Base-by-base conservation (phyloP, 108 stramenopile species). In the Conticribra weissflogii region DNA sequence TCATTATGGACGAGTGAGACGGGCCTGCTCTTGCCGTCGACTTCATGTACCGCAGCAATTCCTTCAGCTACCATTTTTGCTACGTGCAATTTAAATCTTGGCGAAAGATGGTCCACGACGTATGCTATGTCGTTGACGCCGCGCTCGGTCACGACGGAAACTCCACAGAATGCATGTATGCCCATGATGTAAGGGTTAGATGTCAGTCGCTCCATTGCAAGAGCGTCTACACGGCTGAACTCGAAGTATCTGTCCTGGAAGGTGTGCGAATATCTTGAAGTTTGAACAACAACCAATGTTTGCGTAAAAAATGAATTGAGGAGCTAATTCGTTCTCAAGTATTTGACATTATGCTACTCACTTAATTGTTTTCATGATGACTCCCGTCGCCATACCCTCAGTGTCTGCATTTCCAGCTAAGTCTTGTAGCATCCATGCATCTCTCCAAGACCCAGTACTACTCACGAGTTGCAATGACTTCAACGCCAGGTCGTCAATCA, bases 211-310 rank as follows among this genome's bases (percentile, higher is more conserved):
- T 89, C 88, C 91, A 89, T 89, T 49, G 82, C 84, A 1, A 85
- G 59, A 32, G 78, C 84, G 64, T 92, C 88, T 16, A 84, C 76
- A 49, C 78, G 57, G 61, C 90, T 88, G 71, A 89, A 85, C 47
- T 94, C 92, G 63, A 83, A 90, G 66, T 89, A 88, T 28, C 85
- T 82, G 50, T 94, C 89, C 68, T 94, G 86, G 63, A 94, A 86
- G 52, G 88, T 84, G 62, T 94, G 92, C 60, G 79, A 52, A 53
- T 77, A 83, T 48, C 60, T 69, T 41, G 17, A 46, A 34, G 19
- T 66, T 62, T 17, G 16, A n/a, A 23, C 54, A 55, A 16, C 9
- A 19, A 19, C 5, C 15, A 12, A 22, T 36, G 41, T 19, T 25
- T 16, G 34, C 16, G 53, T 18, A 67, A 27, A 27, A 27, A 27